These are phyloP conservation scores for Quercus cerris DNA, from an alignment of 306 rosid species.

Conservation along the genomic window DNA sequence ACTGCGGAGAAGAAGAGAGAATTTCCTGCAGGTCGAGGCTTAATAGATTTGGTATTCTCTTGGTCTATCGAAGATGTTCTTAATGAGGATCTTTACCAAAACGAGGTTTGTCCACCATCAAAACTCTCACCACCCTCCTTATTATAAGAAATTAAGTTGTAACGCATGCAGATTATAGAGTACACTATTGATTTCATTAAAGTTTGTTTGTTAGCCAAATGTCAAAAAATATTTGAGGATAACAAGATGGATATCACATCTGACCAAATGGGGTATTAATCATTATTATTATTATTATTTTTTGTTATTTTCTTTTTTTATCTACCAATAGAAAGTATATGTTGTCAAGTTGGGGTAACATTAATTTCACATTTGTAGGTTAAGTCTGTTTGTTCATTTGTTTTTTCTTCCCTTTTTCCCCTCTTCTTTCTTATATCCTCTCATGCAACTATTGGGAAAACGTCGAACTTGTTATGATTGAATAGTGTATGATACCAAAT, in stretches of 20 bases:
- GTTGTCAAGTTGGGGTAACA: too few relatives aligned
- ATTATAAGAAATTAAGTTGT: not conserved
- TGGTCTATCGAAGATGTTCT: conserved; percentile 36
- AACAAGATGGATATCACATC: not conserved
- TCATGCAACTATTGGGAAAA: too few relatives aligned
- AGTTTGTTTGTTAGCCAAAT: not conserved
- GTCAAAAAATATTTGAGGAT: not conserved
- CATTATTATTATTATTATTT: not conserved
- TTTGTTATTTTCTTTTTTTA: too few relatives aligned
- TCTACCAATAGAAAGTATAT: too few relatives aligned
- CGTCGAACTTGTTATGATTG: too few relatives aligned
- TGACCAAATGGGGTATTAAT: not conserved
- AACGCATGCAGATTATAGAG: too few relatives aligned
- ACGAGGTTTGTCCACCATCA: conserved; percentile 17
- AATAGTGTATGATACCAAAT: too few relatives aligned
- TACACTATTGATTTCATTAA: not conserved
- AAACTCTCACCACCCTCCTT: not conserved
- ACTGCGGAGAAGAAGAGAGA: not conserved
- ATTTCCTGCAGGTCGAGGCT: not conserved
- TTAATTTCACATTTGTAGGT: too few relatives aligned
- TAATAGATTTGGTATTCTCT: conserved; percentile 27
- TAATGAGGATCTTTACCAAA: conserved; percentile 4
- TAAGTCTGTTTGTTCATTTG: too few relatives aligned
- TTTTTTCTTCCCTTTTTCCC: too few relatives aligned
- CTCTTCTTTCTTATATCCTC: too few relatives aligned